Evolutionary conservation across 2,329 filamentous ascomycete genomes (phyloP), one percentile per base, ranked within the genome.

Genomic region (Aspergillus intermedius): DNA sequence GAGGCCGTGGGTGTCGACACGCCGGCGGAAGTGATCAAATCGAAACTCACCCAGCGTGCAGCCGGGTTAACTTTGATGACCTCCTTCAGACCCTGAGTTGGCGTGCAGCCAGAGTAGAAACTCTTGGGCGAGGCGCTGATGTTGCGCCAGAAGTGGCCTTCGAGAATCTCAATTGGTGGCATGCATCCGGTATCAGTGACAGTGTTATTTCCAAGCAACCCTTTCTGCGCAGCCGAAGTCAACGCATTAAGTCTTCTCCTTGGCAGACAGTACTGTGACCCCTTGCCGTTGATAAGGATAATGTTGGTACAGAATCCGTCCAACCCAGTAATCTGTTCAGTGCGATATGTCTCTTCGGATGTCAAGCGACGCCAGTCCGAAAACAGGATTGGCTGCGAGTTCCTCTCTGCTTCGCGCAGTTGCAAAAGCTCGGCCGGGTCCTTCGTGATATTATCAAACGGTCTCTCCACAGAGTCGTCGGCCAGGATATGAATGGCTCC

Each of bases 271-370:
- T 72, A 60, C 0, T 79, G 74, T 0, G 71, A 69, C 4, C 80
- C 80, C 57, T 80, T 78, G 30, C 81, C 81, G 47, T 84, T 83
- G 45, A 84, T 66, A 2, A 83, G 63, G 9, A 84, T 65, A 0
- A 79, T 75, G 54, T 83, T 80, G 55, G 77, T 77, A 64, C 81
- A 84, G 0, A 73, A 66, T n/a, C 77, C 69, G 4, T 75, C 65
- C 28, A 62, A 52, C 30, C 64, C 61, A 13, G 54, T 57, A 12
- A 49, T 48, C 32, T 58, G 37, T 47, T 68, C 59, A 28, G 54
- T 59, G 0, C 48, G 46, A 49, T 60, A 61, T 37, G 69, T 63
- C 45, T 77, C 64, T 2, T 68, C 59, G 0, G 78, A 81, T 0
- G 75, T 77, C 12, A 77, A 65, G 50, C 79, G 75, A 9, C 73